Conservation (phyloP, 495 filamentous ascomycete species). For the Tetracladium marchalianum region DNA sequence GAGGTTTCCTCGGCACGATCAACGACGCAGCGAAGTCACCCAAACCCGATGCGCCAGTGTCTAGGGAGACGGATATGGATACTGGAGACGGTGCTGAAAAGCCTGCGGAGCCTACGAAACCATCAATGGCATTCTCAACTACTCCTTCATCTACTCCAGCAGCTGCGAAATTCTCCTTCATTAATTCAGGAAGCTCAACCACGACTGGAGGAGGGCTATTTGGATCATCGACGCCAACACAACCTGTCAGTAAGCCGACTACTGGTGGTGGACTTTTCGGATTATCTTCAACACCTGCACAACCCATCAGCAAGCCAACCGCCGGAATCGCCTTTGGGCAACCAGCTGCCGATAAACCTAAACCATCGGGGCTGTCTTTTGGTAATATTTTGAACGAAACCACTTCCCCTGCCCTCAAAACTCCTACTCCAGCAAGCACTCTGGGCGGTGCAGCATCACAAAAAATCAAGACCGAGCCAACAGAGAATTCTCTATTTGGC, state of each 20-base stretch:
- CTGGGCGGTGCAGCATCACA: slow-evolving; percentile 11
- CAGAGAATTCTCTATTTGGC: not conserved
- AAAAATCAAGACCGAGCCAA: slow-evolving; percentile 27
- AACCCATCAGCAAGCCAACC: slow-evolving; percentile 22
- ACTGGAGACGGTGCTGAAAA: slow-evolving; percentile 27
- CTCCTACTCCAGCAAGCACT: slow-evolving; percentile 7
- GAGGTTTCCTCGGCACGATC: slow-evolving; percentile 43
- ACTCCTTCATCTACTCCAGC: slow-evolving; percentile 46
- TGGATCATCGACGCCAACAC: slow-evolving; percentile 18
- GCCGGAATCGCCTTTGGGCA: slow-evolving; percentile 15
- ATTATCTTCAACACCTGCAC: slow-evolving; percentile 23
- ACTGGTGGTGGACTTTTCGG: slow-evolving; percentile 27
- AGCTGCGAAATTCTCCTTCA: slow-evolving; percentile 32
- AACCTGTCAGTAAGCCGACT: not conserved
- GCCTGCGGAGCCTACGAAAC: slow-evolving; percentile 15
- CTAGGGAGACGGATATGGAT: slow-evolving; percentile 54
- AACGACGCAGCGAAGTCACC: slow-evolving; percentile 31
- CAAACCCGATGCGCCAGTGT: slow-evolving; percentile 29
- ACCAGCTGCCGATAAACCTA: not conserved
- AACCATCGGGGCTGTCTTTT: no score
- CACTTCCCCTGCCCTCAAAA: slow-evolving; percentile 3
- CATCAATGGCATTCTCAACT: slow-evolving; percentile 35
- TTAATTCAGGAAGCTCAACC: slow-evolving; percentile 10
- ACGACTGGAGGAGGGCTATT: slow-evolving; percentile 18
- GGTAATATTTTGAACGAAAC: not conserved